These are phyloP conservation scores for Citeromyces matritensis DNA, from an alignment of 805 yeast species.

Conservation along the genomic window DNA sequence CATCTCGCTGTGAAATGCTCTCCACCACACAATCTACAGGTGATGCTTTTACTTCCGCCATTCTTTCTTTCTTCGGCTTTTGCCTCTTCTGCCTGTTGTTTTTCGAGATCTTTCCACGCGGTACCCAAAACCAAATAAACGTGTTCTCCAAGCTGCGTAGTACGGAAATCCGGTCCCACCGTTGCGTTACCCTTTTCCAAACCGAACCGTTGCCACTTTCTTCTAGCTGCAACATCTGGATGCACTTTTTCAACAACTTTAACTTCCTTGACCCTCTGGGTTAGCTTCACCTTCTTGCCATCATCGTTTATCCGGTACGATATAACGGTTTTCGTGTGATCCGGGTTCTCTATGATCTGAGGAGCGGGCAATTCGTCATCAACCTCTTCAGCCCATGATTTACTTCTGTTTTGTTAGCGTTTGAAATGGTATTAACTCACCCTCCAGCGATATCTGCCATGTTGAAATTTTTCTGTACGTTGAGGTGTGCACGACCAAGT, in stretches of 20 bases:
- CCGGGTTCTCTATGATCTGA: conserved; percentile 61
- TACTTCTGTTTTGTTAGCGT: conserved; percentile 2
- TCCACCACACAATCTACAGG: conserved; percentile 88
- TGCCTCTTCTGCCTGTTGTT: conserved; percentile 46
- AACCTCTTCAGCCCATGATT: conserved; percentile 53
- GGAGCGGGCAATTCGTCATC: conserved; percentile 64
- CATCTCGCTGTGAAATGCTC: conserved; percentile 88
- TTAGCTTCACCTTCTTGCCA: conserved; percentile 76
- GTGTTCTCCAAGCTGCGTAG: conserved; percentile 81
- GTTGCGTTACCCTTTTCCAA: conserved; percentile 50
- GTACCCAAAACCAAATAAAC: conserved; percentile 63
- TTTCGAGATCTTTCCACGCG: conserved; percentile 64
- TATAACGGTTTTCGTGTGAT: conserved; percentile 82
- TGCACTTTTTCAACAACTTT: conserved; percentile 71
- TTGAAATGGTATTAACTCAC: background rate
- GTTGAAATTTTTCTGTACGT: too few relatives aligned
- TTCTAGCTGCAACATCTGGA: conserved; percentile 76
- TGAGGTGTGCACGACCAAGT: too few relatives aligned
- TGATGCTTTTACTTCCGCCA: conserved; percentile 19
- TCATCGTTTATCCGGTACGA: conserved; percentile 60
- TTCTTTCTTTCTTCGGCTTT: conserved; percentile 16
- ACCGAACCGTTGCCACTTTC: conserved; percentile 82
- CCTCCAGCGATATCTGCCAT: too few relatives aligned
- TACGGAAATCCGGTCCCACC: conserved; percentile 78
- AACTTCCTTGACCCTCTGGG: conserved; percentile 71